phyloP scores from a whole-genome alignment of 164 flowering plant species.

The Stephania cephalantha region DNA sequence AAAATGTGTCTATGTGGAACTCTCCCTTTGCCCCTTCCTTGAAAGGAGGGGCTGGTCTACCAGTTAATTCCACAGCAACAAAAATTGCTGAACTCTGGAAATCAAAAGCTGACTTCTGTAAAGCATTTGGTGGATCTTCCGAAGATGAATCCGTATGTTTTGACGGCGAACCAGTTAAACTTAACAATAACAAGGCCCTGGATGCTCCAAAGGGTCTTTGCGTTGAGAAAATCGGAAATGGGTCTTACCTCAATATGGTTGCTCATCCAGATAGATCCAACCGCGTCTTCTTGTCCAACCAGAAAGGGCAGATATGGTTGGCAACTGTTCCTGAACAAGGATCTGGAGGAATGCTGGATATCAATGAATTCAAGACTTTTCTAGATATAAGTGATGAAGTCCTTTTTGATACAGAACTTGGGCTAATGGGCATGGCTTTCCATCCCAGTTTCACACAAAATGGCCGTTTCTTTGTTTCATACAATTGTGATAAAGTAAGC shows the following conservation, averaged over 20 bases:
- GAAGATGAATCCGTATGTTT: constrained; percentile 56
- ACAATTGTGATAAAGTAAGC: constrained; percentile 68
- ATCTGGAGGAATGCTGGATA: constrained; percentile 48
- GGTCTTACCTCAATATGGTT: constrained; percentile 71
- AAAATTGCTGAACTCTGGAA: constrained; percentile 64
- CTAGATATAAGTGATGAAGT: constrained; percentile 76
- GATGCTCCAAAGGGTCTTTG: constrained; percentile 61
- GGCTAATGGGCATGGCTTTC: constrained; percentile 77
- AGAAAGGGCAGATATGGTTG: constrained; percentile 72
- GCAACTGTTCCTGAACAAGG: constrained; percentile 67
- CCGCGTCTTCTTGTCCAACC: constrained; percentile 74
- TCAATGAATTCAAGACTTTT: constrained; percentile 64
- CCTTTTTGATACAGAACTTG: constrained; percentile 64
- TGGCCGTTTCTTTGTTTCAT: constrained; percentile 85
- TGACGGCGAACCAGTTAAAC: constrained; percentile 53
- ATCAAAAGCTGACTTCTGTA: constrained; percentile 69
- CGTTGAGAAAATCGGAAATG: constrained; percentile 83
- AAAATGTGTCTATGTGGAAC: constrained; percentile 49
- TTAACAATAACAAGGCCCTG: constrained; percentile 30
- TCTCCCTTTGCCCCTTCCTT: constrained; percentile 70
- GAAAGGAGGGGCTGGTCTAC: constrained; percentile 42
- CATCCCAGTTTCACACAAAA: constrained; percentile 75
- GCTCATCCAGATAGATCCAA: constrained; percentile 87
- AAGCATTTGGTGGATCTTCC: constrained; percentile 66
- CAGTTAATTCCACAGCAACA: constrained; percentile 42